Evolutionary conservation across 2,329 filamentous ascomycete species (phyloP), one percentile per base, ranked within the genome.

Genomic region (Fusarium mangiferae): DNA sequence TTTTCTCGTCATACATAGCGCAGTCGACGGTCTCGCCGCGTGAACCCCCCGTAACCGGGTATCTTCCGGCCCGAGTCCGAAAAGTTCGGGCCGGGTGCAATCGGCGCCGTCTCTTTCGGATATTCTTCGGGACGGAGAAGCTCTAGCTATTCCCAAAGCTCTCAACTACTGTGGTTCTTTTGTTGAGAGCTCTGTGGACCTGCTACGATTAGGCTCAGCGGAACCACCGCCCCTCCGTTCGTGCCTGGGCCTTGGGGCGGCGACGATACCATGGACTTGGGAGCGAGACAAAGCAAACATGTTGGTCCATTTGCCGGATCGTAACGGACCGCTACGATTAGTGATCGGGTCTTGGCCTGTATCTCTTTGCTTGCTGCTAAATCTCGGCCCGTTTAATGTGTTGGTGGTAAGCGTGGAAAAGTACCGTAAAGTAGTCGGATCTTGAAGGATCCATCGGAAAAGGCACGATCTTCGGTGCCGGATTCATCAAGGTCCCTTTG

Each of bases 361-460:
- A 56, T 59, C 45, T 52, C 58, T 74, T 70, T 57, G 41, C 41
- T 74, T 41, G 39, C 41, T 59, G 24, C 56, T 48, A 73, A 74
- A 44, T 71, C 57, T 67, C 58, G 71, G 70, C 60, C 70, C 45
- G 51, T 70, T 61, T 45, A 7, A 39, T 59, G 12, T 45, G 42
- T 42, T 56, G 42, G 46, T 49, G n/a, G 38, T 24, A 70, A 66
- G 45, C 36, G 30, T 48, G 26, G 24, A 42, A 15, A 39, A 36
- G 38, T 36, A 22, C 33, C 38, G 28, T 14, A 17, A 11, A 52
- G 33, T 38, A n/a, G 41, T 38, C 18, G 38, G 45, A 33, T 30
- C 24, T 35, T 51, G 38, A 33, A 56, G 44, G 28, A 55, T n/a
- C n/a, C 28, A n/a, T 38, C 35, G 36, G 36, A 48, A 55, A 33